Evolutionary conservation across 495 filamentous ascomycete genomes (phyloP), one percentile per base, ranked within the genome.

Genomic region (Glarea lozoyensis): DNA sequence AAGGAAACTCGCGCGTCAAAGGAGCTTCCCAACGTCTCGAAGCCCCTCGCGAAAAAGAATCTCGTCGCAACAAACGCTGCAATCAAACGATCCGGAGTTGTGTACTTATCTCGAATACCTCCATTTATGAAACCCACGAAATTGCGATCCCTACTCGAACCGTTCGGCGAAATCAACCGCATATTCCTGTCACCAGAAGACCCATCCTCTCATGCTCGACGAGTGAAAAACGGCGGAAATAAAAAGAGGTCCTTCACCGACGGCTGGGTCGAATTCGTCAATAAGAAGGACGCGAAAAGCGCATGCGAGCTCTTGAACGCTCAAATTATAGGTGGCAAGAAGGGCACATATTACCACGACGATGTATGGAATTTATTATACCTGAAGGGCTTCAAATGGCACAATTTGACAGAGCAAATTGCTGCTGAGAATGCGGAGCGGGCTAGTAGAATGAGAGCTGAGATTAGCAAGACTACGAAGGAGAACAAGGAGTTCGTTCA

Each of bases 111-210:
- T 2, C 83, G 89, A 32, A 73, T 95, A 17, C 92, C 93, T 16
- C 92, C 92, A 6, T 96, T 94, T 61, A 87, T 98, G 73, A 94
- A 92, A 55, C 93, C 93, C 12, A 67, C 69, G 33, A 87, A 88
- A 32, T 62, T 97, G 15, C 81, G 85, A 37, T 72, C 76, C 6
- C 74, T 94, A 11, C 73, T 98, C 23, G 74, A 85, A 35, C 73
- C 76, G 2, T 83, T 90, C 45, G 86, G 86, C 15, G 73, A 76
- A 15, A 84, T 96, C 49, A 82, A 81, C 44, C 82, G 86, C 41
- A 79, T 96, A 12, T 98, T 94, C 63, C 75, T 97, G 0, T 73
- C 87, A 0, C 92, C 90, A 4, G 84, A 88, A 57, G 77, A 88
- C 51, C 72, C 76, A 0, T 56, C 73, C 18, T 65, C 72, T 9